phyloP scores from a whole-genome alignment of 2,329 filamentous ascomycete genomes.

The Ceratocystis smalleyi region DNA sequence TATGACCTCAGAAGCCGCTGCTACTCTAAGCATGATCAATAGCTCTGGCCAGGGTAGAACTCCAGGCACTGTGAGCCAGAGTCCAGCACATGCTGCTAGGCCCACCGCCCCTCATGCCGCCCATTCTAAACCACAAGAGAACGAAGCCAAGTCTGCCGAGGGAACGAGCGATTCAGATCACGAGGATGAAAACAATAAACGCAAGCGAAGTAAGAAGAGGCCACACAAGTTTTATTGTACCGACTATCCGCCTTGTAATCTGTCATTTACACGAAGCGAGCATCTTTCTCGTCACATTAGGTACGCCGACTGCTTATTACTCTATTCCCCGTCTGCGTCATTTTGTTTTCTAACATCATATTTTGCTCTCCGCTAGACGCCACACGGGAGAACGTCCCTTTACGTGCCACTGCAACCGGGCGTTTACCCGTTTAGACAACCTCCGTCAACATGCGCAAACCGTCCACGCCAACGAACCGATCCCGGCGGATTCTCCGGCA shows the following conservation, averaged over 20 bases:
- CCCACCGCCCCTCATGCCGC: background rate
- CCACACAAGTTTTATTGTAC: constrained; percentile 93
- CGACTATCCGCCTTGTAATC: constrained; percentile 79
- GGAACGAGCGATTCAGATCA: constrained; percentile 12
- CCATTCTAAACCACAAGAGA: background rate
- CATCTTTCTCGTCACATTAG: constrained; percentile 89
- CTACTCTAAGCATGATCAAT: constrained; percentile 9
- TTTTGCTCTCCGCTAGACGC: constrained; percentile 44
- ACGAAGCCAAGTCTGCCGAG: constrained; percentile 6
- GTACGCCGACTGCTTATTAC: constrained; percentile 28
- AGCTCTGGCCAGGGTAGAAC: background rate
- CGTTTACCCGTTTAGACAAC: constrained; percentile 25
- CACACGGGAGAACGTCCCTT: constrained; percentile 95
- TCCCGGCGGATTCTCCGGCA: constrained; percentile 81
- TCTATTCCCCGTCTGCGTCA: background rate
- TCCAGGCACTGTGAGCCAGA: background rate
- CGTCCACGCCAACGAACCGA: constrained; percentile 94
- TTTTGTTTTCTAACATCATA: constrained; percentile 2
- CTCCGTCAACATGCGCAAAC: constrained; percentile 93
- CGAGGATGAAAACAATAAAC: constrained; percentile 41
- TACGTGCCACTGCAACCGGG: constrained; percentile 82
- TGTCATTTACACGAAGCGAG: constrained; percentile 93
- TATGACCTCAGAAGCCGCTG: constrained; percentile 10
- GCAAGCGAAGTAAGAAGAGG: constrained; percentile 77
- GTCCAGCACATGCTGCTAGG: background rate